Evolutionary conservation across 768 basidiomycete genomes (phyloP), one percentile per base, ranked within the genome.

Genomic region (Phanerochaete carnosa): DNA sequence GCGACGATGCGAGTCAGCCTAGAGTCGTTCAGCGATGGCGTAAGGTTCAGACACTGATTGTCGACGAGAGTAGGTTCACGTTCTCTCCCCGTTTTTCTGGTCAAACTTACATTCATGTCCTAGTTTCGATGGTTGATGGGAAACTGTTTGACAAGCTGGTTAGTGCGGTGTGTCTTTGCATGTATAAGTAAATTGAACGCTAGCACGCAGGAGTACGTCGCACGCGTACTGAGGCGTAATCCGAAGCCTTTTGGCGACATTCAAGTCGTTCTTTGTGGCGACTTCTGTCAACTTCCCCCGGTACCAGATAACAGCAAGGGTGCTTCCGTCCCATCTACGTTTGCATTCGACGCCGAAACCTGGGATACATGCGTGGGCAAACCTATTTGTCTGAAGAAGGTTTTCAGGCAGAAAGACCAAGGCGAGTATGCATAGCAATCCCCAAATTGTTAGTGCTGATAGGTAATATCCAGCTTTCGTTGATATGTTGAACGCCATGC

Each of bases 281-380:
- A 97, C 69, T 95, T 95, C 72, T 95, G 86, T 69, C 94, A 97
- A 72, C 79, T 97, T 0, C 94, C 94, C 11, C 94, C 94, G 1
- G 91, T 95, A 0, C 77, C 82, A 13, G 77, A 75, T 33, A 73
- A 28, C 11, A 66, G 81, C 22, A 59, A 70, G 76, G 32, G 37
- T 6, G 32, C 80, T 76, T 60, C 80, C 64, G 60, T 81, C 64
- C 45, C 79, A 12, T 77, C 86, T 22, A 76, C 78, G 3, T 95
- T 95, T 71, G 87, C 89, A 3, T 95, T 97, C 69, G 92, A 95
- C 57, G 88, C 94, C 0, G 65, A 80, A n/a, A 77, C 79, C n/a
- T 96, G 94, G 94, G 68, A 75, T 22, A 69, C 73, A 30, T 88
- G 91, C 64, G 83, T 96, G 26, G 82, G 80, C 8, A 68, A 63